These are phyloP conservation scores for Trifolium pratense DNA, from an alignment of 306 rosid genomes.

Conservation along the genomic window DNA sequence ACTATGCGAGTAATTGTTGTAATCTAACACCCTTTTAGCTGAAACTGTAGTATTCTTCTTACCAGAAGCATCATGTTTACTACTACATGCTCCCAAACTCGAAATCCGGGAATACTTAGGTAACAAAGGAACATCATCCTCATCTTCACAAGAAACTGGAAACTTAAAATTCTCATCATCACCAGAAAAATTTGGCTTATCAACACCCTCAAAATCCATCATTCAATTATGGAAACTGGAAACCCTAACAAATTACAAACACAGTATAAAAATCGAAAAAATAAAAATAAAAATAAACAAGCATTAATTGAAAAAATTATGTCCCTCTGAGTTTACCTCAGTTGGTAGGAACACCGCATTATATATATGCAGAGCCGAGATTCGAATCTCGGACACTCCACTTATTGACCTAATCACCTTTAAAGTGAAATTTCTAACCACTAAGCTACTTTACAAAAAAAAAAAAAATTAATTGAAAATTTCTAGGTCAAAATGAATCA, in stretches of 20 bases:
- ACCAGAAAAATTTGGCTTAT: conserved; percentile 12
- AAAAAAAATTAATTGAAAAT: not conserved
- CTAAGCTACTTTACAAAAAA: no score
- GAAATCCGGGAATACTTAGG: not conserved
- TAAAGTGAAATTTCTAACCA: no score
- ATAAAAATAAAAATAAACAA: not conserved
- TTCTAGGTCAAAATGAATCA: not conserved
- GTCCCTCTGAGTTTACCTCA: no score
- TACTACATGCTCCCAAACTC: conserved; percentile 16
- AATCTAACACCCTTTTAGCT: not conserved
- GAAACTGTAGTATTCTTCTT: not conserved
- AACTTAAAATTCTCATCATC: not conserved
- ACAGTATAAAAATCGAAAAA: not conserved
- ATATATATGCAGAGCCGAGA: no score
- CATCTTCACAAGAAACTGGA: not conserved
- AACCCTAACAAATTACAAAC: no score
- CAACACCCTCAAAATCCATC: conserved; percentile 14
- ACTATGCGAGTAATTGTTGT: not conserved
- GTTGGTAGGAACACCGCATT: no score
- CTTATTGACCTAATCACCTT: no score
- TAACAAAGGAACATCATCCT: conserved; percentile 1
- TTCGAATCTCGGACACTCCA: no score
- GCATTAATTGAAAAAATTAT: no score
- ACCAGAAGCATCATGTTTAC: conserved; percentile 10
- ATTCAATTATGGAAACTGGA: not conserved